Evolutionary conservation across 1,139 yeast genomes (phyloP).

Genomic region (Geotrichum candidum): DNA sequence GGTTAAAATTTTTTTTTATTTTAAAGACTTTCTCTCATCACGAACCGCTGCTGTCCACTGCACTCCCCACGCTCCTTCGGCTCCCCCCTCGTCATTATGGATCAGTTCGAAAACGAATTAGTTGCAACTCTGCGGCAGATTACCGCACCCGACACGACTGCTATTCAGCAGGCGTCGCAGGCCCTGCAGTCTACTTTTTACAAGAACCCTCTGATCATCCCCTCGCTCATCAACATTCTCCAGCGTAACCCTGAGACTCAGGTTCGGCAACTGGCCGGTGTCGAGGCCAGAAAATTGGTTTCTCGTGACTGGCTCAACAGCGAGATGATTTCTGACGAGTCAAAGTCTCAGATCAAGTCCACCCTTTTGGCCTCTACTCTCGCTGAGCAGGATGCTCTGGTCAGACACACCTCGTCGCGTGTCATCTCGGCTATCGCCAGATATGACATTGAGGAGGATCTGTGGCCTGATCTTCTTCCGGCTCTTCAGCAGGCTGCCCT

Average conservation of each 20-base stretch:
- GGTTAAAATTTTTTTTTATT: not conserved
- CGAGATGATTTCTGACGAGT: conserved; percentile 32
- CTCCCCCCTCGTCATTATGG: conserved; percentile 44
- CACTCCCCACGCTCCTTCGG: not conserved
- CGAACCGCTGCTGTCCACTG: not conserved
- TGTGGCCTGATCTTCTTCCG: conserved; percentile 78
- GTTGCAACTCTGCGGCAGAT: conserved; percentile 75
- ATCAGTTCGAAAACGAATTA: conserved; percentile 59
- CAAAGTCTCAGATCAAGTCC: conserved; percentile 57
- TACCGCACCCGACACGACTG: conserved; percentile 67
- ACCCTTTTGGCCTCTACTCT: conserved; percentile 67
- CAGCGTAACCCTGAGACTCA: conserved; percentile 59
- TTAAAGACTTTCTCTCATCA: not conserved
- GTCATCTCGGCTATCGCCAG: conserved; percentile 83
- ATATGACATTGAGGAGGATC: conserved; percentile 55
- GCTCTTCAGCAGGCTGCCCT: conserved; percentile 60
- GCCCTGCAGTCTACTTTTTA: conserved; percentile 71
- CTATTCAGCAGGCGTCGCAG: conserved; percentile 76
- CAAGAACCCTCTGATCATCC: conserved; percentile 63
- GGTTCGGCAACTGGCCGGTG: conserved; percentile 81
- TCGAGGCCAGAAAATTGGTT: conserved; percentile 85
- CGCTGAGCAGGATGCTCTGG: conserved; percentile 55
- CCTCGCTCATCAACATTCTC: conserved; percentile 76
- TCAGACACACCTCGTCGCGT: conserved; percentile 86
- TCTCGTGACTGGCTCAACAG: conserved; percentile 59